Percentiles rank a stretch among this genome's conserved stretches.
These are phyloP conservation scores for Raphanus hybrid DNA, from an alignment of 441 rosid species.

Conservation along the genomic window DNA sequence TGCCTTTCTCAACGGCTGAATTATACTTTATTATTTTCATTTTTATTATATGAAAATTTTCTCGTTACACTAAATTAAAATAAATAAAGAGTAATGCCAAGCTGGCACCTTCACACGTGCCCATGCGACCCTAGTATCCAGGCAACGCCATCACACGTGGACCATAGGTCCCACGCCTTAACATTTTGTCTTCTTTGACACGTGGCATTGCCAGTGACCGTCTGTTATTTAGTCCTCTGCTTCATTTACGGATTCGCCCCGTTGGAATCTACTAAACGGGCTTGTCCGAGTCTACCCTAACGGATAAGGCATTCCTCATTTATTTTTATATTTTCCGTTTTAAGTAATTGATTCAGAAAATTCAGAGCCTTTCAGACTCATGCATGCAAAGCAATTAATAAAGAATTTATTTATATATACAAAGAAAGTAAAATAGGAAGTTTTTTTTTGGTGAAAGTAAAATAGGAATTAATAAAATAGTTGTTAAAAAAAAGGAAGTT, in stretches of 20 bases:
- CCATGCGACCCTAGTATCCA: slow-evolving; percentile 43
- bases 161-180: slow-evolving; percentile 20
- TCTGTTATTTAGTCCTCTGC: slow-evolving; percentile 33
- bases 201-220: slow-evolving; percentile 33
- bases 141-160: slow-evolving; percentile 45
- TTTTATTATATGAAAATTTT: not conserved
- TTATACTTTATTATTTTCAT: not conserved
- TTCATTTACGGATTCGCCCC: slow-evolving; percentile 38
- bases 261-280: slow-evolving; percentile 34
- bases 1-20: slow-evolving; percentile 42
- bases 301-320: slow-evolving; percentile 36
- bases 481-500: not conserved
- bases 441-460: not conserved
- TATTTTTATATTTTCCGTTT: not conserved
- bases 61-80: not conserved
- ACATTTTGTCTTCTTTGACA: slow-evolving; percentile 28
- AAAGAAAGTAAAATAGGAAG: not conserved
- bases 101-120: slow-evolving; percentile 46
- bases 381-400: slow-evolving; percentile 23
- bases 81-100: slow-evolving; percentile 21
- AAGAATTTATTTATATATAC: not conserved
- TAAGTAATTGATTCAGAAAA: not conserved
- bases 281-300: slow-evolving; percentile 23
- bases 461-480: not conserved
- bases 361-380: not conserved